Base-by-base conservation (phyloP, 768 basidiomycete genomes). In the Leccinum uliginosum region DNA sequence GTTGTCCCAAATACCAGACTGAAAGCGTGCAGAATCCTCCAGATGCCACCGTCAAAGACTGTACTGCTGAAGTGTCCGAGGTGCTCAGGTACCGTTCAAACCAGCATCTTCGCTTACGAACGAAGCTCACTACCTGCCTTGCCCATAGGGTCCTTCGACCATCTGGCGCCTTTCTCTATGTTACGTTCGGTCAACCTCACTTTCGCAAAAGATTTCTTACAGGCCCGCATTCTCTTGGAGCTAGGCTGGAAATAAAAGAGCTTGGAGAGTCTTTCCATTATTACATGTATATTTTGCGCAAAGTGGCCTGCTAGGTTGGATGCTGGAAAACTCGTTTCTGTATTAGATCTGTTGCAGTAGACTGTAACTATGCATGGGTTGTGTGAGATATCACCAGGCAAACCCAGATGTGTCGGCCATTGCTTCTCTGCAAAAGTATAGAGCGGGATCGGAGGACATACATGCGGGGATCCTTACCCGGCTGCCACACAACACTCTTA, bases 111-210 rank as follows among this genome's bases (percentile, higher is more conserved):
- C 3, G 30, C 14, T 23, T 51, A 19, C 49, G 26, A 21, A 34
- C 4, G 4, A 21, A 23, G 40, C 23, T 44, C 21, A 46, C 8
- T 30, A 34, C 4, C 19, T 50, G 12, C 14, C 38, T 48, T 40
- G n/a, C 19, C 15, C 1, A 21, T 59, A 91, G 89, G 62, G 82
- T 90, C 8, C 79, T 93, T 19, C 79, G 79, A n/a, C 67, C 72
- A n/a, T 72, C 59, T 2, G 87, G 88, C 0, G 60, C 75, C 3
- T 90, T 93, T 70, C 70, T 93, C 47, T 92, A 93, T 68, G 72
- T 93, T 56, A 93, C 91, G 5, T 92, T 93, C 62, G 92, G 91
- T 4, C 92, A 93, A 67, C 92, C 92, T 1, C 92, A 94, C 67
- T 93, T 94, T 68, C 85, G 92, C 40, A 77, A 78, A 55, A 83